These are phyloP conservation scores for Ambrosia trifida DNA, from an alignment of 129 eudicot genomes.

Conservation along the genomic window DNA sequence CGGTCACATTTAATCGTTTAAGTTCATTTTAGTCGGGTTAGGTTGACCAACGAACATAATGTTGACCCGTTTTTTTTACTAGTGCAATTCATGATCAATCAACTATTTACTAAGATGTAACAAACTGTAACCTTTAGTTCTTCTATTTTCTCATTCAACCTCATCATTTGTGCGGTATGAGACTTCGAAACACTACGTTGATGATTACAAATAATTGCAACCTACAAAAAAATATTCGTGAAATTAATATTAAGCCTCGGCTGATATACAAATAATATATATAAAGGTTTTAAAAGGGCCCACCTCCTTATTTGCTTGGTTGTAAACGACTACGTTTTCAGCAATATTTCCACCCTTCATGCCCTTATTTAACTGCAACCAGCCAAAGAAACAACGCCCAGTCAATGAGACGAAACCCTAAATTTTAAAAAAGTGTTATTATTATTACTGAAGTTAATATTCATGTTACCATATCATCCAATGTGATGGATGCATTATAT, in stretches of 20 bases:
- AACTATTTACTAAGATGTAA: not conserved
- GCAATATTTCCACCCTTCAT: constrained; percentile 65
- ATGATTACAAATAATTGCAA: constrained; percentile 97
- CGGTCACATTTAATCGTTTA: not conserved
- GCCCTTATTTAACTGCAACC: constrained; percentile 60
- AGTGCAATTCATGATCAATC: not conserved
- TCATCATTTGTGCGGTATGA: constrained; percentile 73
- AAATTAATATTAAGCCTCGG: constrained; percentile 10
- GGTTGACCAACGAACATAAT: too few relatives aligned
- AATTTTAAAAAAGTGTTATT: not conserved
- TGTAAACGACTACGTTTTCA: constrained; percentile 69
- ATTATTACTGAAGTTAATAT: not conserved
- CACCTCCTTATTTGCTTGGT: constrained; percentile 95
- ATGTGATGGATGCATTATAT: constrained; percentile 89
- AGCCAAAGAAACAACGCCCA: constrained; percentile 3
- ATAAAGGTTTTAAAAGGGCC: constrained; percentile 8
- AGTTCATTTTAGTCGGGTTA: too few relatives aligned
- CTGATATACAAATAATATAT: not conserved
- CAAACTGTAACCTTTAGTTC: constrained; percentile 63
- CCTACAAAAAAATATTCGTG: constrained; percentile 48
- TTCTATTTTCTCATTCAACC: constrained; percentile 69
- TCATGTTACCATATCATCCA: constrained; percentile 91
- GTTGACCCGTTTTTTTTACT: too few relatives aligned
- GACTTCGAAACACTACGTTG: constrained; percentile 93
- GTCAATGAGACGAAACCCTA: not conserved